Evolutionary conservation across 2,329 filamentous ascomycete genomes (phyloP).

Genomic region (Acephala macrosclerotiorum): DNA sequence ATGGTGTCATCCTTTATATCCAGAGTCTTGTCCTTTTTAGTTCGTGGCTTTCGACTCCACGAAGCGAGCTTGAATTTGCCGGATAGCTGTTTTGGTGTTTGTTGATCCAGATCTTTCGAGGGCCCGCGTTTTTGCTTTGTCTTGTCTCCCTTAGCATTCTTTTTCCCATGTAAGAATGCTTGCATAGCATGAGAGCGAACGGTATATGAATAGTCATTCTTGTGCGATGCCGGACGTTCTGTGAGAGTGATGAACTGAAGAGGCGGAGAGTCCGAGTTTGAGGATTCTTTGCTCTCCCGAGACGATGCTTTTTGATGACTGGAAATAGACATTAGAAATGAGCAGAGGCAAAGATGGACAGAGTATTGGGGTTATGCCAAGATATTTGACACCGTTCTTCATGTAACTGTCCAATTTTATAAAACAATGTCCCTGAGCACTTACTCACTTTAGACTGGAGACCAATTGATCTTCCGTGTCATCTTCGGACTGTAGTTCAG

Average conservation of each 20-base stretch:
- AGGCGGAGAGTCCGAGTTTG: neutral
- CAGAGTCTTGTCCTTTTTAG: neutral
- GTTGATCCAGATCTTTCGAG: neutral
- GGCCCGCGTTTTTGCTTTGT: neutral
- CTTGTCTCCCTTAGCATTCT: conserved; percentile 3
- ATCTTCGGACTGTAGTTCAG: neutral
- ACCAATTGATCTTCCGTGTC: neutral
- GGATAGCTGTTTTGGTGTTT: conserved; percentile 16
- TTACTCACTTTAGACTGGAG: conserved; percentile 1
- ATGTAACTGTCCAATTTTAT: neutral
- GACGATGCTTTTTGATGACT: neutral
- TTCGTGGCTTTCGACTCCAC: conserved; percentile 13
- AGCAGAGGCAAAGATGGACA: neutral
- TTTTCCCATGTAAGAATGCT: conserved; percentile 17
- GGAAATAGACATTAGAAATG: neutral
- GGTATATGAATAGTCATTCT: conserved; percentile 17
- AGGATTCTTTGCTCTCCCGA: neutral
- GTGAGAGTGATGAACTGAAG: conserved; percentile 21
- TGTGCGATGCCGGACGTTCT: conserved; percentile 17
- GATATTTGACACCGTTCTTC: neutral
- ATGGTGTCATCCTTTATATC: neutral
- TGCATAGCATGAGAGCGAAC: conserved; percentile 26
- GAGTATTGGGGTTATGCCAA: neutral
- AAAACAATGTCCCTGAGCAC: neutral
- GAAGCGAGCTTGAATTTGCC: conserved; percentile 21